Evolutionary conservation across 169 alveolate species (phyloP).

Genomic region (Plasmodium billcollinsi): DNA sequence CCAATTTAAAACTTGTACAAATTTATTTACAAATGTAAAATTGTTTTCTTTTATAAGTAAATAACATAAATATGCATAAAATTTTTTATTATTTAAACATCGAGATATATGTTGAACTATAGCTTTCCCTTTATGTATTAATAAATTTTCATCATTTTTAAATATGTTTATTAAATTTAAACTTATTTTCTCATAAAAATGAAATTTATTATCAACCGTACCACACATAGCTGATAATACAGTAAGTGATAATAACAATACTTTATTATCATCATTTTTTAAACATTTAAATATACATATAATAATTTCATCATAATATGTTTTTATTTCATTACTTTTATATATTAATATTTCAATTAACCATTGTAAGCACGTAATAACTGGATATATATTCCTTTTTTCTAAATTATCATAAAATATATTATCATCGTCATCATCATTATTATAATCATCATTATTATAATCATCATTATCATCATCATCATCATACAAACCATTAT

Average conservation of each 20-base stretch:
- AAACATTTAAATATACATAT: conserved; percentile 55
- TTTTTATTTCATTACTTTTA: conserved; percentile 44
- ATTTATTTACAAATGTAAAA: conserved; percentile 61
- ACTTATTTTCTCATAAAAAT: conserved; percentile 65
- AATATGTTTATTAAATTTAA: conserved; percentile 13
- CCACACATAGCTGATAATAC: conserved; percentile 76
- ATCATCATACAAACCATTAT: not conserved
- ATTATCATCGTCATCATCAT: conserved; percentile 19
- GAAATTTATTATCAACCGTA: conserved; percentile 56
- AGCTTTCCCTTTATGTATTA: conserved; percentile 59
- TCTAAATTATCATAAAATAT: conserved; percentile 47
- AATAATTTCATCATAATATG: conserved; percentile 41
- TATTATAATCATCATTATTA: not conserved
- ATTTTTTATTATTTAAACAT: conserved; percentile 51
- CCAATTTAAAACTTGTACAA: conserved; percentile 85
- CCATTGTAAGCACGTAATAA: conserved; percentile 72
- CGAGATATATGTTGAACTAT: conserved; percentile 66
- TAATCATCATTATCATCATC: not conserved
- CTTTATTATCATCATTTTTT: conserved; percentile 49
- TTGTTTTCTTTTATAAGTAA: conserved; percentile 32
- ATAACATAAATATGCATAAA: conserved; percentile 65
- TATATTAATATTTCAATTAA: conserved; percentile 51
- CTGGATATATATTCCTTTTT: conserved; percentile 55
- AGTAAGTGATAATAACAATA: conserved; percentile 48
- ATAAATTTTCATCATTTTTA: conserved; percentile 43